These are phyloP conservation scores for Fonsecaea monophora DNA, from an alignment of 2,329 filamentous ascomycete species.

Conservation along the genomic window DNA sequence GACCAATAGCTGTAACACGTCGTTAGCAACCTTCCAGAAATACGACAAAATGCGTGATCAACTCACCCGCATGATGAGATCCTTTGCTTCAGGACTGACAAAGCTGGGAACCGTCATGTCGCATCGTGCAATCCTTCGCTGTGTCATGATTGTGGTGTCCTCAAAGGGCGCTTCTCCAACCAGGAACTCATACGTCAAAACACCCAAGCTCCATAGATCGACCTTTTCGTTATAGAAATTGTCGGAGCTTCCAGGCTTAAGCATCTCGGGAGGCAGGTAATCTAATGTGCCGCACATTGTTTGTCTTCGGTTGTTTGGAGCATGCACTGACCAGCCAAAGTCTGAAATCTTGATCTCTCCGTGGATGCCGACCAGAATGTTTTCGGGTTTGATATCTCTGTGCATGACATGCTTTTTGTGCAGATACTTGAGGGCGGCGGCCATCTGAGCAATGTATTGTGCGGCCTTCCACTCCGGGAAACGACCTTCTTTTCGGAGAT, in stretches of 20 bases:
- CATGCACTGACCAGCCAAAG: slow-evolving; percentile 98
- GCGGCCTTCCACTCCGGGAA: slow-evolving; percentile 88
- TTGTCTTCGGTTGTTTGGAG: slow-evolving; percentile 88
- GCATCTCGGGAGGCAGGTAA: slow-evolving; percentile 98
- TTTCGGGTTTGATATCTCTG: slow-evolving; percentile 96
- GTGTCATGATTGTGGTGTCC: slow-evolving; percentile 93
- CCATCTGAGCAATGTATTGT: slow-evolving; percentile 89
- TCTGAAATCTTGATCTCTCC: slow-evolving; percentile 99
- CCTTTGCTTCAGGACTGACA: slow-evolving; percentile 86
- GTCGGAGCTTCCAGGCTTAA: slow-evolving; percentile 78
- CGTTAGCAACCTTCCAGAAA: slow-evolving; percentile 37
- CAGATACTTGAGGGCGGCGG: slow-evolving; percentile 84
- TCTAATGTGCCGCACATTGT: slow-evolving; percentile 98
- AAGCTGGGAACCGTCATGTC: slow-evolving; percentile 94
- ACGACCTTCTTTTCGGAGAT: slow-evolving; percentile 75
- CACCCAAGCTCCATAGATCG: slow-evolving; percentile 93
- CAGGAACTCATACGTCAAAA: slow-evolving; percentile 94
- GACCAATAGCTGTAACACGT: slow-evolving; percentile 71
- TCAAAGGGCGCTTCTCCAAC: slow-evolving; percentile 97
- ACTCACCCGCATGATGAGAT: slow-evolving; percentile 87
- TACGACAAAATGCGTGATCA: too few relatives aligned
- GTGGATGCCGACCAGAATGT: slow-evolving; percentile 93
- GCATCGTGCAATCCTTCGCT: slow-evolving; percentile 81
- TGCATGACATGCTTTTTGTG: slow-evolving; percentile 98
- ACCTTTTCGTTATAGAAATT: slow-evolving; percentile 96